Evolutionary conservation across 495 filamentous ascomycete species (phyloP), one percentile per base, ranked within the genome.

Genomic region (Poronia punctata): DNA sequence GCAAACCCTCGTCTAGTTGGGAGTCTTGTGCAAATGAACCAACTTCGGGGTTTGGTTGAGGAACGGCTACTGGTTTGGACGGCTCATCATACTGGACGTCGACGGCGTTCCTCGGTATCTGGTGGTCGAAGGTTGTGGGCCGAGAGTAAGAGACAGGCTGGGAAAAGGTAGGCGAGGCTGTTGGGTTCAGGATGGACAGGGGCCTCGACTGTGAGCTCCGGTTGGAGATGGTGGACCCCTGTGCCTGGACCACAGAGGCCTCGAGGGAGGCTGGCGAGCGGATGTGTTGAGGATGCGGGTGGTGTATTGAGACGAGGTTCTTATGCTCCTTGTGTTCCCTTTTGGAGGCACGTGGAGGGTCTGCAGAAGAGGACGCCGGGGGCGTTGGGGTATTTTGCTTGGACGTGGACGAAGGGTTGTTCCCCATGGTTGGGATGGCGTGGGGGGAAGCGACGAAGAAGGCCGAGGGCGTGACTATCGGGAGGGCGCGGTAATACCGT

Each of bases 11-110:
- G 37, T 64, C 66, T 41, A 64, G 60, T 35, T 48, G 57, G 48
- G 48, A 60, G 41, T 54, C 64, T 53, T 45, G 64, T 39, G 40
- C 49, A 42, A 54, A 62, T 7, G 56, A 49, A 19, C 49, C 61
- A 12, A 57, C 55, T 33, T 59, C 53, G 36, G 48, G n/a, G 28
- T 66, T 59, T 29, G 64, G 43, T 39, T 61, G 52, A 24, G 74
- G 74, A 10, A 76, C 72, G 20, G 67, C 70, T 52, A 76, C 68
- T 20, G 71, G 72, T 46, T 75, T 69, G 47, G 55, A 62, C 33
- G 61, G 64, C 27, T 61, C 56, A 43, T 64, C 56, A 40, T 30
- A 20, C 40, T 51, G 60, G 39, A 56, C 50, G 16, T 64, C 66
- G 56, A 53, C 40, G 15, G 22, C 17, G 24, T 38, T 18, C 19